Evolutionary conservation across 805 yeast genomes (phyloP), one percentile per base, ranked within the genome.

Genomic region (Debaryomyces hansenii): DNA sequence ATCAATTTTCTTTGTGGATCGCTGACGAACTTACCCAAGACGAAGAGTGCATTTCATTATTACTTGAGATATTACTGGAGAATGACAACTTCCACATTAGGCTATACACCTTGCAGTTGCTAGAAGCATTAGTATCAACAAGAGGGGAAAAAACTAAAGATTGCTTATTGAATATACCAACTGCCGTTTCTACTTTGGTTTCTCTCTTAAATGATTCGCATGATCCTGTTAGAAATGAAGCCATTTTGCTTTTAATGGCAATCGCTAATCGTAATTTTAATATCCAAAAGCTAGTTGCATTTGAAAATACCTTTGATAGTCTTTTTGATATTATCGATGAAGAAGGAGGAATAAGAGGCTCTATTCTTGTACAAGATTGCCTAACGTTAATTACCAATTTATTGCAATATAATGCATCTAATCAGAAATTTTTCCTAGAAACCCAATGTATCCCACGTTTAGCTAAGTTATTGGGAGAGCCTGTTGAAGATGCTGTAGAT

Each of bases 1-100:
- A 91, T 61, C 96, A 90, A 58, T 87, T 94, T 53, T 87, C 97
- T 0, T 68, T 91, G 46, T 91, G 97, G 96, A 87, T 94, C 28
- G 90, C 98, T 0, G 99, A 94, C 66, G 97, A 90, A 58, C 72
- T 94, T 56, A 86, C 91, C 1, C 91, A 87, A 49, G 66, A 64
- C 41, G 65, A 57, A 14, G 64, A 58, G 21, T 52, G 62, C 15
- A 49, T 72, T 34, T 47, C 51, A 15, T 52, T 62, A 33, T 49
- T 73, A 32, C 50, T 72, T 35, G 63, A 66, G 18, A 80, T 84
- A 20, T 62, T 84, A 7, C 70, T 77, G 20, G 74, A 72, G 20
- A 72, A 75, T 45, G 40, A 70, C 12, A 92, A 89, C 59, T 89
- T 90, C 60, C 95, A 89, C 63, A 78, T 85, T 36, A 78, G 86